These are phyloP conservation scores for Cinnamomum chago DNA, from an alignment of 164 flowering plant genomes.

Conservation along the genomic window DNA sequence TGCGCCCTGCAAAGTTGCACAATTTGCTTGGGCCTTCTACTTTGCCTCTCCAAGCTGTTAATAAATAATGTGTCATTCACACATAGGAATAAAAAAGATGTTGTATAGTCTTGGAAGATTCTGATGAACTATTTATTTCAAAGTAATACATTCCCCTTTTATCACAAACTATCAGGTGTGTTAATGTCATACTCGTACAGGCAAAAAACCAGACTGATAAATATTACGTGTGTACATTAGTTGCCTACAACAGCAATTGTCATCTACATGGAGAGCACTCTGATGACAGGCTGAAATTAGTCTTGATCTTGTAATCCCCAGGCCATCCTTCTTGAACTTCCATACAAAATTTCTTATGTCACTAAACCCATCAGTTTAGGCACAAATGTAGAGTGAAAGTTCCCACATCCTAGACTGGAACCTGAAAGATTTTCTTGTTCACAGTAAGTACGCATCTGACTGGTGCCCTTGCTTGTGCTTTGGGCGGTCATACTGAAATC, in stretches of 20 bases:
- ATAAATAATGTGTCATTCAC: too few relatives aligned
- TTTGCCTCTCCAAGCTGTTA: too few relatives aligned
- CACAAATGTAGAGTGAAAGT: conserved; percentile 33
- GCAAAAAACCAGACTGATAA: too few relatives aligned
- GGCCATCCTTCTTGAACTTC: conserved; percentile 34
- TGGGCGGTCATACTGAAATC: conserved; percentile 19
- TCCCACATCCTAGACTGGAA: conserved; percentile 7
- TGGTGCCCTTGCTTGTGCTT: conserved; percentile 15
- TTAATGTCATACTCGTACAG: too few relatives aligned
- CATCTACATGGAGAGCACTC: conserved; percentile 20
- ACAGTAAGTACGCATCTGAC: neutral
- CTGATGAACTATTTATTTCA: too few relatives aligned
- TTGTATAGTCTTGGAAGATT: too few relatives aligned
- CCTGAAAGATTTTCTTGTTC: conserved; percentile 10
- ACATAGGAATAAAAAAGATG: too few relatives aligned
- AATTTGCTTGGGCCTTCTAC: too few relatives aligned
- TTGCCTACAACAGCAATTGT: neutral
- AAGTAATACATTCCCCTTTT: too few relatives aligned
- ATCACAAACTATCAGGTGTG: too few relatives aligned
- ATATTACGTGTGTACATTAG: neutral
- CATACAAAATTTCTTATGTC: conserved; percentile 40
- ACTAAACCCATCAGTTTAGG: conserved; percentile 16
- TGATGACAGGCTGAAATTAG: conserved; percentile 17
- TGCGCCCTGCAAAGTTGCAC: too few relatives aligned
- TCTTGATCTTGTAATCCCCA: conserved; percentile 18